Base-by-base conservation (phyloP, 1,284 basidiomycete species). In the Phaffia rhodozyma region DNA sequence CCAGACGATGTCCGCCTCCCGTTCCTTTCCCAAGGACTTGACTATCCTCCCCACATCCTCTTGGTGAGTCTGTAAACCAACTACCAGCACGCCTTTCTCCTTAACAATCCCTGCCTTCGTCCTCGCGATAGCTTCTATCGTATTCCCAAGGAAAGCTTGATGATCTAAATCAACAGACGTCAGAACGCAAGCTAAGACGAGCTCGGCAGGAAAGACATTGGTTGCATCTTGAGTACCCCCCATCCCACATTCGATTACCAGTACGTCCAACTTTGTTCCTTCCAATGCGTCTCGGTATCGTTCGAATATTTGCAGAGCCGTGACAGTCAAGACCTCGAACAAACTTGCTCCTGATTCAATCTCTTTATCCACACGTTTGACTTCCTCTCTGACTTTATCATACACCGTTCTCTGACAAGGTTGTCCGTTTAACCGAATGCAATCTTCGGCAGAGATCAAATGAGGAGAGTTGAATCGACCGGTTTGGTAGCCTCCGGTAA, bases 381-480 rank as follows among this genome's bases (percentile, higher is more conserved):
- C 82, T 1, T 78, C 72, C 1, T 69, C 69, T 58, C 80, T 79
- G 1, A 79, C 79, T n/a, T 71, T 61, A 9, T 76, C 69, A 73
- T 89, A 97, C 1, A 76, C 69, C 0, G 76, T 71, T 2, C 72
- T 71, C 0, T 79, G 72, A 9, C 91, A 79, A 16, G 85, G 79
- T 9, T 75, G 60, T 58, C 82, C 81, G 68, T 87, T 78, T 69
- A 97, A 79, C 0, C 80, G 78, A 67, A 97, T 89, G 66, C 81
- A 86, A 74, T 98, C 94, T 64, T 83, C 77, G 7, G 87, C 78
- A 27, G 85, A 81, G 63, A 93, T 75, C 6, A 98, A 84, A 73
- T 97, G 93, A 0, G 96, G 96, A 68, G 85, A 89, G 75, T 94
- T 97, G 80, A 91, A 98, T 38, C 89, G 81, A 3, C 88, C 94